Evolutionary conservation across 495 filamentous ascomycete genomes (phyloP), one percentile per base, ranked within the genome.

Genomic region (Penicillium mononematosum): DNA sequence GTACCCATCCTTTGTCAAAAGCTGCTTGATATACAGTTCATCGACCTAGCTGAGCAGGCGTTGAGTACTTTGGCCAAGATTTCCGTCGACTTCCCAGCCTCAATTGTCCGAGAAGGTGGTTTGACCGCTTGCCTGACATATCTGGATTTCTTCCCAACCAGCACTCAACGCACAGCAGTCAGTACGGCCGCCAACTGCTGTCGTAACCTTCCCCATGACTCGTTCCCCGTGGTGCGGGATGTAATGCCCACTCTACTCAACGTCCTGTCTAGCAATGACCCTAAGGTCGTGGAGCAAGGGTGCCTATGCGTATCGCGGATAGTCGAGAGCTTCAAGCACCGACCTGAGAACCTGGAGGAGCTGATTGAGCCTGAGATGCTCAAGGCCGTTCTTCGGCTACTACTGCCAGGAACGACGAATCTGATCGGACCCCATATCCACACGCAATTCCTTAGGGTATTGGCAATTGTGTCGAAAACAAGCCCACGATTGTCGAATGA

Each of bases 101-200:
- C 91, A 29, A 98, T 99, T 62, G 94, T 99, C 20, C 89, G 92
- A 36, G 95, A 97, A 75, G 95, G 93, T 31, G 95, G 95, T 11
- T 77, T 99, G 58, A 93, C 89, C 14, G 95, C 94, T 25, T 99
- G 95, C 63, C 76, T 99, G 52, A 90, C 87, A 2, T 97, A 91
- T 73, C 81, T 99, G 36, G 95, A 99, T 64, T 99, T 99, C 73
- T 99, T 99, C 68, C 87, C 95, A 6, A 98, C 95, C 10, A 92
- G 93, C 68, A 97, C 94, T 4, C 95, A 99, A 70, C 84, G 95
- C 29, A 96, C 93, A 20, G 95, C 95, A 2, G 94, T 98, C 17
- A 97, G 91, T 2, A 98, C 93, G 14, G 95, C 95, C 20, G 95
- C 95, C 20, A 98, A 99, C 64, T 98, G 94, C 74, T 98, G 95